phyloP scores from a whole-genome alignment of 208 protist genomes.

The Wallacemonas sp. region DNA sequence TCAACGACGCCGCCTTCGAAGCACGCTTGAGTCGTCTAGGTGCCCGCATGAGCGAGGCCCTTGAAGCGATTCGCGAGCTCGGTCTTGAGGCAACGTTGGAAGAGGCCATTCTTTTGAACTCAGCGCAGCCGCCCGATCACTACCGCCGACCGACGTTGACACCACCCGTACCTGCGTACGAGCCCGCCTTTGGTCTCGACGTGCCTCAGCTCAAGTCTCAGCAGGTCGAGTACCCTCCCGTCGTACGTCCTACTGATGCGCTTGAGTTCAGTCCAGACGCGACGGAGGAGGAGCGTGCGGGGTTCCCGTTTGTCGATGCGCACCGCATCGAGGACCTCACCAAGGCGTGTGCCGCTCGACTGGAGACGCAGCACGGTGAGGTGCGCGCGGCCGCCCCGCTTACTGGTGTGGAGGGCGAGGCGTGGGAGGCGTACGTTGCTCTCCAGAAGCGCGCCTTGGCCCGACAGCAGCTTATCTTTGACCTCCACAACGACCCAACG shows the following conservation, averaged over 20 bases:
- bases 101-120: slow-evolving; percentile 68
- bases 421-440: slow-evolving; percentile 79
- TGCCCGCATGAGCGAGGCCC: slow-evolving; percentile 62
- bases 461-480: slow-evolving; percentile 79
- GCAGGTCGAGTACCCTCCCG: slow-evolving; percentile 74
- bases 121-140: slow-evolving; percentile 71
- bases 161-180: slow-evolving; percentile 75
- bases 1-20: slow-evolving; percentile 51
- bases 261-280: slow-evolving; percentile 36
- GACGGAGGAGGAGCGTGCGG: not conserved
- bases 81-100: slow-evolving; percentile 43
- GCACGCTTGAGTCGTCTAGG: slow-evolving; percentile 42
- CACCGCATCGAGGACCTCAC: slow-evolving; percentile 66
- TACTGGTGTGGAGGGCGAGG: slow-evolving; percentile 85
- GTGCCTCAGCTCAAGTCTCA: slow-evolving; percentile 79
- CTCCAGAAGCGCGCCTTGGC: slow-evolving; percentile 79
- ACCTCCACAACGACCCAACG: slow-evolving; percentile 65
- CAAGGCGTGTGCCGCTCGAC: slow-evolving; percentile 16
- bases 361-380: slow-evolving; percentile 59
- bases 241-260: slow-evolving; percentile 49
- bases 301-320: slow-evolving; percentile 67
- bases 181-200: slow-evolving; percentile 83
- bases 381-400: slow-evolving; percentile 65
- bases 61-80: slow-evolving; percentile 61
- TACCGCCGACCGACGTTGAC: slow-evolving; percentile 74